A percentile compares a stretch with the other conserved stretches of the same genome.
Evolutionary conservation across 1,139 yeast species (phyloP).

Genomic region (Hansenula lynferdii): DNA sequence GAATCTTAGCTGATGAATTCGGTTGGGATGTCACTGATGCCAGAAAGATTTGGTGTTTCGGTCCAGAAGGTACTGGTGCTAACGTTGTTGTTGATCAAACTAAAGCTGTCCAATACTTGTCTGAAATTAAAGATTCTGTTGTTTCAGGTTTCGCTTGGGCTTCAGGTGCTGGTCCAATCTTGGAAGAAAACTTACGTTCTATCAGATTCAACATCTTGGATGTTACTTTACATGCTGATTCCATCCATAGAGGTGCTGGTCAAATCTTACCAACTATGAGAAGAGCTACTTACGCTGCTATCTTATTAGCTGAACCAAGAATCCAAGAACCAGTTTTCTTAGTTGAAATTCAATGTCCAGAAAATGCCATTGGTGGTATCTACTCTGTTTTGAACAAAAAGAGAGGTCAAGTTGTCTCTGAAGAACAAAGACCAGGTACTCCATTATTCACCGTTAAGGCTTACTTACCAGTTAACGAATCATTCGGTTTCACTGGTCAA

Average conservation of each 20-base stretch:
- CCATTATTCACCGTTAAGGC: slow-evolving; percentile 99
- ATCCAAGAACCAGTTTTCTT: slow-evolving; percentile 99
- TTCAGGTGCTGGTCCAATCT: slow-evolving; percentile 98
- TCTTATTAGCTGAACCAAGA: slow-evolving; percentile 98
- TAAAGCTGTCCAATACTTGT: slow-evolving; percentile 99
- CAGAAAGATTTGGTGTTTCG: slow-evolving; percentile 99
- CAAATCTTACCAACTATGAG: slow-evolving; percentile 99
- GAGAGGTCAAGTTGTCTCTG: slow-evolving; percentile 99
- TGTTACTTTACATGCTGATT: slow-evolving; percentile 99
- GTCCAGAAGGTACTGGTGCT: slow-evolving; percentile 99
- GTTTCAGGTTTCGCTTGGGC: slow-evolving; percentile 99
- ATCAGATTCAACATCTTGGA: slow-evolving; percentile 97
- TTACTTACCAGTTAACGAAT: slow-evolving; percentile 99
- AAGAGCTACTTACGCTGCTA: slow-evolving; percentile 98
- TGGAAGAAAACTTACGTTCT: slow-evolving; percentile 96
- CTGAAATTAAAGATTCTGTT: slow-evolving; percentile 99
- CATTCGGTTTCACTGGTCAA: slow-evolving; percentile 99
- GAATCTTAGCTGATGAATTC: slow-evolving; percentile 97
- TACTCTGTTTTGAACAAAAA: slow-evolving; percentile 99
- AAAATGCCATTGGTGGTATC: slow-evolving; percentile 99
- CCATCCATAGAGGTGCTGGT: slow-evolving; percentile 99
- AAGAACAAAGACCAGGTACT: slow-evolving; percentile 99
- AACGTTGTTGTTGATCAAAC: slow-evolving; percentile 99
- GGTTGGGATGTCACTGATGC: slow-evolving; percentile 99
- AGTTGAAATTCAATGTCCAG: slow-evolving; percentile 99